phyloP scores from a whole-genome alignment of 768 basidiomycete species.

The Agrocybe chaxingu region DNA sequence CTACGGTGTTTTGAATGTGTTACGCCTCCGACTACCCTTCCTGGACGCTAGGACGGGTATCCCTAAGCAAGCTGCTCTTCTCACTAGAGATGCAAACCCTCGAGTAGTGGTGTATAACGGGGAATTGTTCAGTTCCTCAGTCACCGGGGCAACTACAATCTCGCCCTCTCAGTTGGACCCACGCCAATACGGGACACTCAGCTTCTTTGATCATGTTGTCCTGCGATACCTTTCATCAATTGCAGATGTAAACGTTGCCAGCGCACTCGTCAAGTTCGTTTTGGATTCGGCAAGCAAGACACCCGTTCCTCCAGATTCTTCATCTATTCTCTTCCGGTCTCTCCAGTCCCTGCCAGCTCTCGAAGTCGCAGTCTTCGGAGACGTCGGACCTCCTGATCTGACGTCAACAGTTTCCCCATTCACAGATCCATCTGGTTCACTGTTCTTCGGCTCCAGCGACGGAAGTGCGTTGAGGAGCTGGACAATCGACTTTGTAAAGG shows the following conservation, averaged over 20 bases:
- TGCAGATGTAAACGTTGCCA: slow-evolving; percentile 39
- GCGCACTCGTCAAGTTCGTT: slow-evolving; percentile 47
- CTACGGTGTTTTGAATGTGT: slow-evolving; percentile 60
- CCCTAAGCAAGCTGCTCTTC: slow-evolving; percentile 47
- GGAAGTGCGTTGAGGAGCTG: slow-evolving; percentile 49
- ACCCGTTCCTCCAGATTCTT: slow-evolving; percentile 37
- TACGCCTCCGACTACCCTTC: slow-evolving; percentile 59
- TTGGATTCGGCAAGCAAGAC: slow-evolving; percentile 27
- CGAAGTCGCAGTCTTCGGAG: slow-evolving; percentile 66
- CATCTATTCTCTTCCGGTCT: slow-evolving; percentile 35
- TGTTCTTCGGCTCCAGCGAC: slow-evolving; percentile 60
- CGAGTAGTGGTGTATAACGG: slow-evolving; percentile 53
- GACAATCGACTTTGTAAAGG: slow-evolving; percentile 41
- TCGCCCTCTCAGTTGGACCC: slow-evolving; percentile 38
- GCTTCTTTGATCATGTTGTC: slow-evolving; percentile 53
- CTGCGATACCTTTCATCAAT: slow-evolving; percentile 55
- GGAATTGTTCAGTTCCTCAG: slow-evolving; percentile 45
- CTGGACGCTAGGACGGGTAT: slow-evolving; percentile 37
- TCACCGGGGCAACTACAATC: slow-evolving; percentile 28
- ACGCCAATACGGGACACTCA: slow-evolving; percentile 53
- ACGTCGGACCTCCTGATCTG: slow-evolving; percentile 46
- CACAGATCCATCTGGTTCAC: slow-evolving; percentile 39
- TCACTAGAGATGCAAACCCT: slow-evolving; percentile 40
- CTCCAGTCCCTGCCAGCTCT: slow-evolving; percentile 47
- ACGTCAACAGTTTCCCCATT: slow-evolving; percentile 47